These are phyloP conservation scores for Pseudogymnoascus sp. DNA, from an alignment of 2,329 filamentous ascomycete genomes.

Conservation along the genomic window DNA sequence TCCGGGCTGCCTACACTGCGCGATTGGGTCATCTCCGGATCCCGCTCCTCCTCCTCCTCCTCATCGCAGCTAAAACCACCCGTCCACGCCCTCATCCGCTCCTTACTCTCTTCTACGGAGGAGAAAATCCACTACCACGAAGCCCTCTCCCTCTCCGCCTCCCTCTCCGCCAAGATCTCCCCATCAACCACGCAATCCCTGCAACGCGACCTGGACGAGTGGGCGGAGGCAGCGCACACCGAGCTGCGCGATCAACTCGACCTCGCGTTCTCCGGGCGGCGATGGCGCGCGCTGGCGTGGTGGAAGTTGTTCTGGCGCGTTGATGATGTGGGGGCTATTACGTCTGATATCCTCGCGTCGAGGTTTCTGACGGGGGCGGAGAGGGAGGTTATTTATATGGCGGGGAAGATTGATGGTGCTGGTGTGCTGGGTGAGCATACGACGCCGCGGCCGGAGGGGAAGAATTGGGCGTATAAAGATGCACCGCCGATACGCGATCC, in stretches of 20 bases:
- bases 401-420: conserved; percentile 64
- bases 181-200: conserved; percentile 25
- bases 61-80: conserved; percentile 49
- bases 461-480: conserved; percentile 23
- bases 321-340: conserved; percentile 81
- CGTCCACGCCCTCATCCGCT: conserved; percentile 57
- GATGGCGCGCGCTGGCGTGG: conserved; percentile 79
- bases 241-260: conserved; percentile 78
- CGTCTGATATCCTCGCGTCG: conserved; percentile 67
- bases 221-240: conserved; percentile 73
- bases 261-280: conserved; percentile 62
- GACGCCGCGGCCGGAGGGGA: conserved; percentile 2
- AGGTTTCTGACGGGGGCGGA: conserved; percentile 74
- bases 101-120: conserved; percentile 51
- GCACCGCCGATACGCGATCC: background rate
- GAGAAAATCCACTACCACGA: conserved; percentile 45
- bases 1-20: conserved; percentile 60
- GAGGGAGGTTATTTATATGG: conserved; percentile 71
- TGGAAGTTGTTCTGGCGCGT: conserved; percentile 95
- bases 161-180: conserved; percentile 26
- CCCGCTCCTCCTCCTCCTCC: conserved; percentile 32
- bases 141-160: conserved; percentile 26
- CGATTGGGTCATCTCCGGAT: conserved; percentile 53
- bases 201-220: conserved; percentile 42
- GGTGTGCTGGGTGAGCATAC: conserved; percentile 35